Base-by-base conservation (phyloP, 2,329 filamentous ascomycete genomes). In the Nemania bipapillata region DNA sequence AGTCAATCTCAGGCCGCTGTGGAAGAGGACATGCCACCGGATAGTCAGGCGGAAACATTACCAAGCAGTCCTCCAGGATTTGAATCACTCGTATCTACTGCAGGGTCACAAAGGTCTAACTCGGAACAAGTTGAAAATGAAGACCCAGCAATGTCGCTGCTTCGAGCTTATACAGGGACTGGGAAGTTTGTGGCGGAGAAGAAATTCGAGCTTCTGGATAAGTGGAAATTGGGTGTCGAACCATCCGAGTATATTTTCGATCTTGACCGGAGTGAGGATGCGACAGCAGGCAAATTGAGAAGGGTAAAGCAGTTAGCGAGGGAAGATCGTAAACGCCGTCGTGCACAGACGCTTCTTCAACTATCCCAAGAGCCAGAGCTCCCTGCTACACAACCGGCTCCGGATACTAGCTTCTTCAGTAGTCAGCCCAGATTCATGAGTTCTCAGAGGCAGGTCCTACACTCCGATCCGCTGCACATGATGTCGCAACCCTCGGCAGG, bases 401-500 rank as follows among this genome's bases (percentile, higher is more conserved):
- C 70, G 4, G 67, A 75, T 8, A 75, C 57, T 2, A 70, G 60
- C 17, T 74, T 72, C 64, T 73, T 73, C 52, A 77, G 69, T 45
- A 78, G 72, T 50, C 77, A 78, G 54, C 72, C 77, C 15, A 42
- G 65, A 24, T 71, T 40, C 8, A 53, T 32, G 22, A 72, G 57
- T 28, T 76, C 73, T 32, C 76, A 75, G 57, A 70, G 66, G 22
- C 73, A 73, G 47, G 42, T 60, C 45, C 45, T 72, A 28, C 67
- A 70, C 17, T 77, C 76, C 1, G 73, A 74, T 37, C 70, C 74
- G 20, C 2, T 69, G 11, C 68, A 74, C 5, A 72, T 70, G 12
- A 79, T 79, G 77, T 78, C 77, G 17, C 78, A 79, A 61, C 77
- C 78, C n/a, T 52, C 73, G 9, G 17, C 72, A 7, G 78, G 78